These are phyloP conservation scores for Cyclotella cryptica DNA, from an alignment of 108 stramenopile genomes.

Conservation along the genomic window DNA sequence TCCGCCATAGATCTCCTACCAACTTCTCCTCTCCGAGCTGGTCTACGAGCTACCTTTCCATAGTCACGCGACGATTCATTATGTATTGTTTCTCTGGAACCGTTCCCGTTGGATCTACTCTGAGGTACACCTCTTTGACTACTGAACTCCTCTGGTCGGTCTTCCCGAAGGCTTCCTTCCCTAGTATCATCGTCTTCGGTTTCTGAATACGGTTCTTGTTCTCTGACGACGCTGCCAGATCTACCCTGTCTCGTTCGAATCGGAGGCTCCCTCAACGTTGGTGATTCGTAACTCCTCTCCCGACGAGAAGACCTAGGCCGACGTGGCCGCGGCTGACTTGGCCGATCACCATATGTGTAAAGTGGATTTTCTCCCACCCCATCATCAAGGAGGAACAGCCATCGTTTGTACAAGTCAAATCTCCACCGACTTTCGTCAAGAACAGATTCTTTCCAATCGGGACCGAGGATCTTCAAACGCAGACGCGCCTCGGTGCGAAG, in stretches of 20 bases:
- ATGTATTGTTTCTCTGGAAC: too few relatives aligned
- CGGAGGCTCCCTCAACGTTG: not conserved
- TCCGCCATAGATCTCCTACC: not conserved
- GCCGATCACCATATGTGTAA: conserved; percentile 38
- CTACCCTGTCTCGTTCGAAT: not conserved
- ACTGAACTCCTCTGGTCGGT: not conserved
- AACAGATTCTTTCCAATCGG: conserved; percentile 70
- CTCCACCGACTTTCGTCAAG: conserved; percentile 85
- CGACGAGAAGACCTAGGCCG: conserved; percentile 18
- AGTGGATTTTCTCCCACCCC: conserved; percentile 69
- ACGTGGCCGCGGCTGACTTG: conserved; percentile 23
- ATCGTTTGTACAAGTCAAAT: conserved; percentile 79
- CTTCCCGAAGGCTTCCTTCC: not conserved
- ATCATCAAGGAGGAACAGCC: conserved; percentile 73
- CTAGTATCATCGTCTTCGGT: not conserved
- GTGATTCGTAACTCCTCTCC: conserved; percentile 2
- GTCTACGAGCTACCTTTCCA: not conserved
- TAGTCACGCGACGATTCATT: too few relatives aligned
- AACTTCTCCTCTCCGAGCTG: not conserved
- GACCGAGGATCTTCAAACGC: conserved; percentile 71
- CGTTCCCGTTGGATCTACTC: not conserved
- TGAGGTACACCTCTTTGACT: not conserved
- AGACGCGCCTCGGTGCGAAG: conserved; percentile 72
- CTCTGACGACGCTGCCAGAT: not conserved
- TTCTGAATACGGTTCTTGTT: not conserved